Conservation (phyloP, 352 stramenopile genomes). For the Phytophthora sp. region DNA sequence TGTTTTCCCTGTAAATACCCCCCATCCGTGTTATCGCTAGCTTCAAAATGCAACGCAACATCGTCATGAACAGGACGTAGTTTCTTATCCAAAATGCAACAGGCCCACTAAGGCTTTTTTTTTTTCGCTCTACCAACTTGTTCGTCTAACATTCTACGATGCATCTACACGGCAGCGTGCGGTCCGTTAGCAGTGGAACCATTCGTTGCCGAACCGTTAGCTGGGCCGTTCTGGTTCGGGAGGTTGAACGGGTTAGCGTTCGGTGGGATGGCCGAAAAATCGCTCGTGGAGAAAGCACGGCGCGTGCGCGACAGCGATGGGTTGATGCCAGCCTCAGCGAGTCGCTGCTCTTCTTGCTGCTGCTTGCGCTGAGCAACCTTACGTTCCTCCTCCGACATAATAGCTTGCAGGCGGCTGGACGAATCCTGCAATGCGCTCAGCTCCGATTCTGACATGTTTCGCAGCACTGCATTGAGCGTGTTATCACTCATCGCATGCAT, state of each 20-base stretch:
- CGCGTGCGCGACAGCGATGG: constrained; percentile 57
- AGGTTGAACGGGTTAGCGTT: constrained; percentile 25
- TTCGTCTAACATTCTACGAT: constrained; percentile 28
- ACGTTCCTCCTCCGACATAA: constrained; percentile 61
- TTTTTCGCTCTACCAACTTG: constrained; percentile 14
- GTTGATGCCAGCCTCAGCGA: constrained; percentile 32
- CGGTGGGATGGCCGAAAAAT: constrained; percentile 50
- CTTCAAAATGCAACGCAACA: constrained; percentile 1
- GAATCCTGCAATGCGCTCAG: constrained; percentile 66
- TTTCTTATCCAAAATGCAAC: constrained; percentile 24
- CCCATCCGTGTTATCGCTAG: constrained; percentile 12
- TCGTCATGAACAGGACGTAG: constrained; percentile 4
- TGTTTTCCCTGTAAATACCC: too few relatives aligned
- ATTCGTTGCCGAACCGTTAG: constrained; percentile 15
- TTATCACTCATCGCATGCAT: constrained; percentile 77
- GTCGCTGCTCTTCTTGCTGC: constrained; percentile 36
- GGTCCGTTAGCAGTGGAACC: constrained; percentile 1
- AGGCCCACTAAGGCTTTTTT: neutral
- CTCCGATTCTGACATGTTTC: constrained; percentile 78
- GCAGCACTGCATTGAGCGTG: constrained; percentile 56
- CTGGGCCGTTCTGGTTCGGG: constrained; percentile 8
- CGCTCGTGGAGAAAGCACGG: constrained; percentile 65
- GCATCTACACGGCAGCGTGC: constrained; percentile 19
- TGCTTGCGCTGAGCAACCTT: constrained; percentile 37
- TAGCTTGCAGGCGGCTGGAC: constrained; percentile 63